phyloP scores from a whole-genome alignment of 2,329 filamentous ascomycete species.

The Claviceps purpurea region DNA sequence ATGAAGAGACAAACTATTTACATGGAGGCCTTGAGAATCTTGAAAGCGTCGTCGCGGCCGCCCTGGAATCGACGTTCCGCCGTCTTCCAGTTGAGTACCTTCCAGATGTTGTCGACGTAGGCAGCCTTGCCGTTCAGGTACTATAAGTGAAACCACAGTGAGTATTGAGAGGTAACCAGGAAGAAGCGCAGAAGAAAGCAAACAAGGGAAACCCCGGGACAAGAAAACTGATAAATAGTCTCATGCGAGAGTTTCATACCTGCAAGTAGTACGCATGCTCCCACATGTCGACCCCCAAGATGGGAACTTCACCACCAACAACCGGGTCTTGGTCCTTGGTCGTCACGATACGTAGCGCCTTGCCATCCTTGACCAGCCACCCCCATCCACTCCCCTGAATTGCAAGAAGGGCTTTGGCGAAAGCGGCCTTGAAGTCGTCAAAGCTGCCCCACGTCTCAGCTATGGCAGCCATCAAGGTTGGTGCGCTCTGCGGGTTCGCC shows the following conservation, averaged over 20 bases:
- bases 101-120: slow-evolving; percentile 67
- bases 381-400: slow-evolving; percentile 83
- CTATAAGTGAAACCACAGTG: slow-evolving; percentile 29
- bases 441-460: slow-evolving; percentile 54
- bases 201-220: neutral
- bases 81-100: slow-evolving; percentile 65
- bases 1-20: slow-evolving; percentile 10
- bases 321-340: slow-evolving; percentile 82
- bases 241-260: slow-evolving; percentile 24
- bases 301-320: slow-evolving; percentile 46
- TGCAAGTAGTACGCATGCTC: slow-evolving; percentile 87
- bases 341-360: slow-evolving; percentile 54
- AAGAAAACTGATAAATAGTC: neutral
- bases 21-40: slow-evolving; percentile 28
- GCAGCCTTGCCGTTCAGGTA: slow-evolving; percentile 64
- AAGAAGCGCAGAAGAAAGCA: slow-evolving; percentile 2
- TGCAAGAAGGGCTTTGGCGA: slow-evolving; percentile 50
- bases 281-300: slow-evolving; percentile 82
- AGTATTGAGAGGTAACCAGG: neutral
- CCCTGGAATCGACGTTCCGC: slow-evolving; percentile 49
- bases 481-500: slow-evolving; percentile 36
- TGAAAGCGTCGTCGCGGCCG: slow-evolving; percentile 31
- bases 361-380: slow-evolving; percentile 60
- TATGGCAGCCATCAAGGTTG: slow-evolving; percentile 48
- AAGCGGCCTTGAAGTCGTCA: slow-evolving; percentile 50